Conservation (phyloP, 805 yeast species). For the Ogataea philodendri region DNA sequence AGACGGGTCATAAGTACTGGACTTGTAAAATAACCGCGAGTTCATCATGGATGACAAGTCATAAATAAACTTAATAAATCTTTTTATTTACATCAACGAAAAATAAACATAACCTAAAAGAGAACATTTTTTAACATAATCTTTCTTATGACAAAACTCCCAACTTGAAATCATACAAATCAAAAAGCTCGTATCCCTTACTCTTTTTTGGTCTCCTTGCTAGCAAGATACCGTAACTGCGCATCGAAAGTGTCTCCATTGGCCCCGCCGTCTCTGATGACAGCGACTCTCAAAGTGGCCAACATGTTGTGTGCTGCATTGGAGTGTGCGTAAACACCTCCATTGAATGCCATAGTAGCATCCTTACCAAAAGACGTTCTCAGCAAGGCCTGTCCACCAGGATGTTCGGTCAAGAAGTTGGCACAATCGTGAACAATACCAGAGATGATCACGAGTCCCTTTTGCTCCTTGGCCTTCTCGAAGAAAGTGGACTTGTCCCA, state of each 20-base stretch:
- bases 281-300: constrained; percentile 81
- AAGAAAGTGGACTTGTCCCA: constrained; percentile 67
- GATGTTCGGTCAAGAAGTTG: constrained; percentile 68
- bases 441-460: constrained; percentile 65
- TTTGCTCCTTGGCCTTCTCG: constrained; percentile 45
- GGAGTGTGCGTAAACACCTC: constrained; percentile 82
- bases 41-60: constrained; percentile 8
- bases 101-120: constrained; percentile 5
- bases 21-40: constrained; percentile 45
- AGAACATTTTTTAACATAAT: too few relatives aligned
- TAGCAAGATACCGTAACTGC: constrained; percentile 37
- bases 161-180: constrained; percentile 8
- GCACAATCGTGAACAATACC: constrained; percentile 81
- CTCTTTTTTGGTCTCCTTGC: constrained; percentile 17
- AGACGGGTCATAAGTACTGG: constrained; percentile 64
- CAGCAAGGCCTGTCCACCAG: constrained; percentile 77
- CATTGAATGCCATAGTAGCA: constrained; percentile 80
- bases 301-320: constrained; percentile 83
- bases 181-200: constrained; percentile 6
- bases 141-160: too few relatives aligned
- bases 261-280: constrained; percentile 65
- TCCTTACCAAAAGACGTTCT: constrained; percentile 75
- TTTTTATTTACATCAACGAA: constrained; percentile 1
- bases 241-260: constrained; percentile 50
- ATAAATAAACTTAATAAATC: background rate